Evolutionary conservation across 2,329 filamentous ascomycete genomes (phyloP), one percentile per base, ranked within the genome.

Genomic region (Aspergillus sp.): DNA sequence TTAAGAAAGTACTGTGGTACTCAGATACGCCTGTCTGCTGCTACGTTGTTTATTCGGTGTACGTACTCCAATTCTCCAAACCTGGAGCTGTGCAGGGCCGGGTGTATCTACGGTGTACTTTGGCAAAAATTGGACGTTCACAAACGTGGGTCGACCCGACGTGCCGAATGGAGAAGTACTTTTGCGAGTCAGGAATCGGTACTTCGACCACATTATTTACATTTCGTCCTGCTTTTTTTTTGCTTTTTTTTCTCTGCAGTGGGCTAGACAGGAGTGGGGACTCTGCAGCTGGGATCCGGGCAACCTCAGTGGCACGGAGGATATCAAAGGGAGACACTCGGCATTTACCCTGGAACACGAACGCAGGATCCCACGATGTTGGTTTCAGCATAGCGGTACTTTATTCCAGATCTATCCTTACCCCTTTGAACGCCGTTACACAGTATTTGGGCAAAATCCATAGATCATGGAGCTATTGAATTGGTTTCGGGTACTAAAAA

Each of bases 211-310:
- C 21, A 21, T 21, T 21, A 21, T 21, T 21, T 21, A 21, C 21
- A 21, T 21, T 21, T 21, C 4, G 21, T 41, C 4, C 15, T 37
- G 14, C 15, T n/a, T 37, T 37, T 3, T 37, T 49, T 15, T 33
- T 31, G 6, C 31, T 41, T 52, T 33, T 45, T 31, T 40, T 23
- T 25, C 31, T 41, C 21, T 47, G 39, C 33, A 12, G 33, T 40
- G 35, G 44, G 23, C 52, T 41, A 7, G 52, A 23, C 51, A 53
- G 23, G 17, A 47, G 52, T 54, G 52, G 52, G 48, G 44, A 47
- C 52, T 46, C 51, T 31, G 52, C 44, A 41, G 33, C 52, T 41
- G 23, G 27, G 14, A 41, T 31, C 15, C 43, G 33, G 46, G 27
- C 23, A 27, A 48, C 19, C 33, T 41, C 43, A 41, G 35, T 48